Evolutionary conservation across 2,329 filamentous ascomycete species (phyloP), one percentile per base, ranked within the genome.

Genomic region (Fusarium praegraminearum): DNA sequence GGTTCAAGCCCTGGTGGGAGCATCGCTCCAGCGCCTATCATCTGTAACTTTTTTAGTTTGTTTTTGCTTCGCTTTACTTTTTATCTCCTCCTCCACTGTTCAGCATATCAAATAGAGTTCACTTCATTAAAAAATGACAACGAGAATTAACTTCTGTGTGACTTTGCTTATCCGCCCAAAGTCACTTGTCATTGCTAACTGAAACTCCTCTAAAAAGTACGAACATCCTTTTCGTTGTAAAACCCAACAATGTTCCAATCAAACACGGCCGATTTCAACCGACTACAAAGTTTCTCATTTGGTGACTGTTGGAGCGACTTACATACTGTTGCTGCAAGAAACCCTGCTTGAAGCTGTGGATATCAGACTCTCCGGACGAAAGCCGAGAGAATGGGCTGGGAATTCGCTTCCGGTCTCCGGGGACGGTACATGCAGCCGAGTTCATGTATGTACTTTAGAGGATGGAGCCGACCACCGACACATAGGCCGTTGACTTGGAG

Each of bases 1-100:
- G 71, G 72, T 73, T 74, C 72, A 74, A 74, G 71, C 72, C 72
- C 72, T 74, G 69, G 69, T 69, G 72, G 72, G 72, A 74, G 72
- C 72, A 74, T 38, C 57, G 54, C 71, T 68, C 72, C 62, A 58
- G 18, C n/a, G 58, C 70, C 72, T 28, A 32, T 70, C 58, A 57
- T 36, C 50, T 57, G 18, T 54, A 30, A 22, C 3, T 3, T 47
- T 56, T 69, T 72, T 71, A 55, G 40, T 6, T 4, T 26, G 2
- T 26, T n/a, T 7, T 2, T 22, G 4, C 18, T 18, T 20, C 5
- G 10, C 20, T 30, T 35, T 35, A 2, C 11, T n/a, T 22, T 36
- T 26, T 30, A 30, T 30, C 22, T 49, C 30, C 9, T 15, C 20
- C 16, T 7, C 28, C 28, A 30, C 28, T 30, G 28, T 30, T 12